Percentiles rank a stretch among this genome's conserved stretches.
phyloP scores from a whole-genome alignment of 2,329 filamentous ascomycete genomes.

The Fusarium newnesense region DNA sequence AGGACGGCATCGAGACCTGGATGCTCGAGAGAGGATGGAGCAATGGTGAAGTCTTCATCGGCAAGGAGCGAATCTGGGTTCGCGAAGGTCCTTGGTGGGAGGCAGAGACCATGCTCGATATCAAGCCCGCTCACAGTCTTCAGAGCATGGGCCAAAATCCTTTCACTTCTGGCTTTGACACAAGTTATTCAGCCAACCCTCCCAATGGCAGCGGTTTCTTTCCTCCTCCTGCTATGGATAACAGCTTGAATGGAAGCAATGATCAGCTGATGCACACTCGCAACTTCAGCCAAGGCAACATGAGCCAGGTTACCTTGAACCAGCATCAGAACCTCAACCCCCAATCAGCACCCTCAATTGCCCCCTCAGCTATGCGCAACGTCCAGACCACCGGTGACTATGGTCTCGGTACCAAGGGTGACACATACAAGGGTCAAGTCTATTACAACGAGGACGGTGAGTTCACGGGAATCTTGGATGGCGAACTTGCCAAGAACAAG shows the following conservation, averaged over 20 bases:
- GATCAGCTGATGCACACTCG: constrained; percentile 76
- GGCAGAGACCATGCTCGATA: constrained; percentile 93
- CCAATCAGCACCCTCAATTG: constrained; percentile 66
- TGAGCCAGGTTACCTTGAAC: constrained; percentile 63
- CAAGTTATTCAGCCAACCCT: constrained; percentile 77
- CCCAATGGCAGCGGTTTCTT: constrained; percentile 77
- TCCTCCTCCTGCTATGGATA: constrained; percentile 67
- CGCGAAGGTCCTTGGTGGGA: constrained; percentile 97
- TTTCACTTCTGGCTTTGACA: constrained; percentile 66
- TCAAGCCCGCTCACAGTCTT: constrained; percentile 72
- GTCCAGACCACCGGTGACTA: constrained; percentile 78
- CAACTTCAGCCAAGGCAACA: constrained; percentile 65
- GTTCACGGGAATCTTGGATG: constrained; percentile 76
- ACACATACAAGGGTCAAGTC: constrained; percentile 76
- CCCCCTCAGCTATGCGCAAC: constrained; percentile 67
- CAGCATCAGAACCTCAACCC: constrained; percentile 52
- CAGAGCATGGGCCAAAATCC: constrained; percentile 58
- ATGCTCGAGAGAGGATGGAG: constrained; percentile 96
- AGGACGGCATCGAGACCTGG: constrained; percentile 94
- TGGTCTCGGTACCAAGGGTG: constrained; percentile 86
- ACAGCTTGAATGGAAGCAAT: constrained; percentile 73
- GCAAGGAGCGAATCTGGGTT: constrained; percentile 94
- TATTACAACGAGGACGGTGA: constrained; percentile 79
- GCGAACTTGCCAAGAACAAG: constrained; percentile 81
- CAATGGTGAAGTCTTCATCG: constrained; percentile 94